A percentile compares a stretch with the other conserved stretches of the same genome.
Conservation (phyloP, 352 stramenopile species). For the Globisporangium carolinianum region DNA sequence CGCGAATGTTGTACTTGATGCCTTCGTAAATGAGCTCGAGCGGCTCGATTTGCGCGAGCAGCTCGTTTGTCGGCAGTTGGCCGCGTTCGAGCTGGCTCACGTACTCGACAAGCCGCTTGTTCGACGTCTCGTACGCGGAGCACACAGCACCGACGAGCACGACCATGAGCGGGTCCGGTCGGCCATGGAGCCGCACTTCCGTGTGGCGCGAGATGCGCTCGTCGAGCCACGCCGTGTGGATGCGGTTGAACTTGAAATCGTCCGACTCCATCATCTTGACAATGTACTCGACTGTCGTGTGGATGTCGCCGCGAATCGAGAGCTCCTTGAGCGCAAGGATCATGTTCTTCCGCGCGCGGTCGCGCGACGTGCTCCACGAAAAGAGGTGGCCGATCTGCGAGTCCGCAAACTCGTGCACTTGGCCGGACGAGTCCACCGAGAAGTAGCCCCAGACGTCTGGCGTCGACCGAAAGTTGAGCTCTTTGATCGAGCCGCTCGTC, state of each 20-base stretch:
- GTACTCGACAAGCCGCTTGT: constrained; percentile 67
- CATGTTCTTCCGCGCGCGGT: constrained; percentile 97
- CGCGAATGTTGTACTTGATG: constrained; percentile 96
- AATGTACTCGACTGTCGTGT: constrained; percentile 99
- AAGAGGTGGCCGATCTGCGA: constrained; percentile 99
- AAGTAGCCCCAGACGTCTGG: constrained; percentile 99
- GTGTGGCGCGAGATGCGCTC: constrained; percentile 93
- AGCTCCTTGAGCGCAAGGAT: constrained; percentile 98
- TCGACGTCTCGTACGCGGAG: constrained; percentile 75
- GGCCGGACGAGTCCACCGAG: constrained; percentile 96
- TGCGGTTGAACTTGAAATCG: constrained; percentile 98
- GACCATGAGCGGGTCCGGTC: constrained; percentile 79
- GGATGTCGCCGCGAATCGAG: constrained; percentile 99
- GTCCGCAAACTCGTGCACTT: constrained; percentile 99
- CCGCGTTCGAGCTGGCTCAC: constrained; percentile 81
- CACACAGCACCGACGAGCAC: constrained; percentile 87
- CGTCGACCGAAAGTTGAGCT: constrained; percentile 99
- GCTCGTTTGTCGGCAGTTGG: constrained; percentile 87
- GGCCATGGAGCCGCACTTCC: constrained; percentile 79
- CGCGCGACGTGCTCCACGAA: constrained; percentile 92
- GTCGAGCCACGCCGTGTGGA: constrained; percentile 99
- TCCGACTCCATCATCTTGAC: constrained; percentile 98
- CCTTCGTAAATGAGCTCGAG: constrained; percentile 99
- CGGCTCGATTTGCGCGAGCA: constrained; percentile 80
- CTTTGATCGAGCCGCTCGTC: constrained; percentile 95